A percentile compares a stretch with the other conserved stretches of the same genome.
These are phyloP conservation scores for Quercus mongolica DNA, from an alignment of 306 rosid species.

Conservation along the genomic window DNA sequence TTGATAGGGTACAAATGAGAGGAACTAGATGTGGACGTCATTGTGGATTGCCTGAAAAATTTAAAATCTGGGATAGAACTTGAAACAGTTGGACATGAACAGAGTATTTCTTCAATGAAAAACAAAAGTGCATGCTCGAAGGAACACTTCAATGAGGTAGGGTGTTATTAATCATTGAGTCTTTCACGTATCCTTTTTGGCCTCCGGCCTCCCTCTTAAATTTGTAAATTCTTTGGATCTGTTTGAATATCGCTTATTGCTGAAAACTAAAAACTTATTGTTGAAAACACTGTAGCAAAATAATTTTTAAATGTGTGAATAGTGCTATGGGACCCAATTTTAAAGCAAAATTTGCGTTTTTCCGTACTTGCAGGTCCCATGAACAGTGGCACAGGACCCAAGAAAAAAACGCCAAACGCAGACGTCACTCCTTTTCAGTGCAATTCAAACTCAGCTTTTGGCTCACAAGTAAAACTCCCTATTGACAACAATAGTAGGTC, in stretches of 20 bases:
- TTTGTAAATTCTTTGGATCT: not conserved
- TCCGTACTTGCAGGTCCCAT: no score
- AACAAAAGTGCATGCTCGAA: not conserved
- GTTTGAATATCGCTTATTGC: no score
- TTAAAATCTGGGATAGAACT: not conserved
- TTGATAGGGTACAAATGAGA: not conserved
- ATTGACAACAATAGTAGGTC: not conserved
- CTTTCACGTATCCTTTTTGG: not conserved
- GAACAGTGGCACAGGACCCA: no score
- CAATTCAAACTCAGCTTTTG: no score
- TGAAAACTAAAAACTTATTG: no score
- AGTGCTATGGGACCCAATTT: fast-evolving
- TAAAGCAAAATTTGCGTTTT: no score
- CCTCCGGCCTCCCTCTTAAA: not conserved
- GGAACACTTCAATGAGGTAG: not conserved
- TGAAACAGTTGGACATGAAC: not conserved
- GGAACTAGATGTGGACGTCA: not conserved
- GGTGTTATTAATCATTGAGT: not conserved
- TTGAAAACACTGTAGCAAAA: no score
- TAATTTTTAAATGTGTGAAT: no score
- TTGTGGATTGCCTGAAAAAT: not conserved
- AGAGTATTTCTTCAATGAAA: not conserved
- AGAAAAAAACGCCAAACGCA: no score
- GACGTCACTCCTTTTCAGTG: no score
- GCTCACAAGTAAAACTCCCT: not conserved